Base-by-base conservation (phyloP, 306 rosid species). In the Inga laurina region DNA sequence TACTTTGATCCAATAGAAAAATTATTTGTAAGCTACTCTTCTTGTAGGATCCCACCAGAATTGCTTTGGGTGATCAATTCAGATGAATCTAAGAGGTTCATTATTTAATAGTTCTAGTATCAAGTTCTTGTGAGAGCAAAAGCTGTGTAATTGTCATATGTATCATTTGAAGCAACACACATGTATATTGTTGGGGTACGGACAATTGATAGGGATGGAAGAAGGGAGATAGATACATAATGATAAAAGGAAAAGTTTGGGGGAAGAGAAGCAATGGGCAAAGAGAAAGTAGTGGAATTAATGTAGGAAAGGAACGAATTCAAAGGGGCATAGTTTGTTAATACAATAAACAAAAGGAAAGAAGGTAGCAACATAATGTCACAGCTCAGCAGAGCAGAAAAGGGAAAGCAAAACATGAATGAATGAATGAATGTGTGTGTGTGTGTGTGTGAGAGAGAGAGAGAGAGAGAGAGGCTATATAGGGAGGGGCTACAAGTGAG, bases 321-420 rank as follows among this genome's bases (percentile, higher is more conserved):
- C 4, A 16, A 64, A 64, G 14, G 21, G 70, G 41, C 21, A 64
- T 27, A 8, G 12, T 22, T 24, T 0, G 10, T 24, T 10, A 12
- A 61, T 24, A 48, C 5, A 4, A 5, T 46, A 46, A 12, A 46
- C 14, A 46, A 32, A 32, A 30, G 18, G 37, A 64, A 32, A 15
- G 1, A 64, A 61, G 67, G 5, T 3, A 22, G 32, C 32, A 59
- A 89, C 5, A 62, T 27, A 27, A 62, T 62, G 18, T 62, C 27
- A 62, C 68, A 62, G 87, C 83, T 87, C 83, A 86, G 87, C 87
- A 77, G 15, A 51, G 5, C 19, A 49, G 54, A 49, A 56, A 57
- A 21, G n/a, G 13, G 30, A 27, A 57, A 57, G 64, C 4, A n/a
- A n/a, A n/a, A 57, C 64, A 19, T 19, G 64, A 57, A 57, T 21